Base-by-base conservation (phyloP, 2,329 filamentous ascomycete species). In the Myriangium duriaei region DNA sequence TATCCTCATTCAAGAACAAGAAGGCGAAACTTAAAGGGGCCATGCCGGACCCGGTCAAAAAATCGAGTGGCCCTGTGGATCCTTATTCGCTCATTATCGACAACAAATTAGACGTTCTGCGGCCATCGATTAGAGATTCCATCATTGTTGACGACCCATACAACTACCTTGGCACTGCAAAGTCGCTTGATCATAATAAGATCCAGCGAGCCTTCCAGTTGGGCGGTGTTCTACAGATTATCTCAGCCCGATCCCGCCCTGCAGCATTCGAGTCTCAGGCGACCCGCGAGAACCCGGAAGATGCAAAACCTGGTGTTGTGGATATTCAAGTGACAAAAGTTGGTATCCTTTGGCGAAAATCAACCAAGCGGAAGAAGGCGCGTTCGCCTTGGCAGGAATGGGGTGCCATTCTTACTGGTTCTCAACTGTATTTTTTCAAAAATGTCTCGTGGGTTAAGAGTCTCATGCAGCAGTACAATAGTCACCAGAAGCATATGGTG, bases 321-420 rank as follows among this genome's bases (percentile, higher is more conserved):
- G 88, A 96, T 58, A 93, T 98, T 54, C 94, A 94, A 50, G 81
- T 96, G 32, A 94, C 88, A 31, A 98, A 96, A 58, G 87, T 98
- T 34, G 91, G 91, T 3, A 65, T 94, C 2, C 58, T 98, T 19
- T 98, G 91, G 91, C 77, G 91, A 31, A 98, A 98, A 56, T 86
- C 94, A 46, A 65, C 72, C 1, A 96, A 94, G 62, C 95, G 93
- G 63, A 94, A 88, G 62, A 93, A 92, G 59, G 81, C 86, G 1
- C 74, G 88, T 30, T 95, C 88, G 9, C 88, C 91, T 1, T 98
- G 91, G 91, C 88, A 95, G 55, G 91, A 98, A 68, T 98, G 91
- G 91, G 91, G 91, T 37, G 91, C 86, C 15, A 81, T 98, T 42
- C 70, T 98, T 18, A 98, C 91, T 1, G 85, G 88, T n/a, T 92